phyloP scores from a whole-genome alignment of 805 yeast species.

The Saccharomycopsis sp. region DNA sequence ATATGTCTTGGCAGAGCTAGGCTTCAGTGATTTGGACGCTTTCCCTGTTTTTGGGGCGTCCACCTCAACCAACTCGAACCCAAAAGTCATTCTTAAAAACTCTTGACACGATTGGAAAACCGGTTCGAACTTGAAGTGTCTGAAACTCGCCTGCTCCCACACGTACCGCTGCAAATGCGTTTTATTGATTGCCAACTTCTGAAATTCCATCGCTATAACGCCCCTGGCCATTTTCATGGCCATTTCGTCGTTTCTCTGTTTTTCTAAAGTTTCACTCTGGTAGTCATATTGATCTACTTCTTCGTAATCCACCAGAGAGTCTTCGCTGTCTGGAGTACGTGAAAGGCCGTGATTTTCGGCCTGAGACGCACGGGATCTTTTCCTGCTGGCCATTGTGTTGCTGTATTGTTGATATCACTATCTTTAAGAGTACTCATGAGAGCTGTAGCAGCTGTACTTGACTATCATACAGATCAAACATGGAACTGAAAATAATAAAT shows the following conservation, averaged over 20 bases:
- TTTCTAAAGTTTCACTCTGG: not conserved
- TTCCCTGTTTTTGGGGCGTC: not conserved
- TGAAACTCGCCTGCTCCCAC: slow-evolving; percentile 16
- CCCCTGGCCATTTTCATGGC: slow-evolving; percentile 20
- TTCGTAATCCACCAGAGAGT: not conserved
- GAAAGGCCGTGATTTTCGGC: not conserved
- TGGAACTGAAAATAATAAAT: too few species aligned
- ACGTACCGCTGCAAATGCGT: slow-evolving; percentile 16
- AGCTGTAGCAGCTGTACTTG: too few species aligned
- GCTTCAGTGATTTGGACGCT: not conserved
- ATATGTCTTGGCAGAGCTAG: not conserved
- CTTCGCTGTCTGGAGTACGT: not conserved
- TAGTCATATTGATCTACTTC: not conserved
- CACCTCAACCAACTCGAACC: slow-evolving; percentile 9
- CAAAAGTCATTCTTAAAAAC: slow-evolving; percentile 8
- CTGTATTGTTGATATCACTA: not conserved
- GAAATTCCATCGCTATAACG: slow-evolving; percentile 16
- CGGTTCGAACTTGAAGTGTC: slow-evolving; percentile 13
- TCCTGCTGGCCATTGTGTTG: not conserved
- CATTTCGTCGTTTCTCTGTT: slow-evolving; percentile 6
- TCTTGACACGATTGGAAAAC: slow-evolving; percentile 18
- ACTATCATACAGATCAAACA: too few species aligned
- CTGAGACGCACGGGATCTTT: not conserved
- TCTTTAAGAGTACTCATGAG: too few species aligned
- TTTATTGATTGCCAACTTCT: slow-evolving; percentile 11